Base-by-base conservation (phyloP, 2,329 filamentous ascomycete genomes). In the Calonectria montana region DNA sequence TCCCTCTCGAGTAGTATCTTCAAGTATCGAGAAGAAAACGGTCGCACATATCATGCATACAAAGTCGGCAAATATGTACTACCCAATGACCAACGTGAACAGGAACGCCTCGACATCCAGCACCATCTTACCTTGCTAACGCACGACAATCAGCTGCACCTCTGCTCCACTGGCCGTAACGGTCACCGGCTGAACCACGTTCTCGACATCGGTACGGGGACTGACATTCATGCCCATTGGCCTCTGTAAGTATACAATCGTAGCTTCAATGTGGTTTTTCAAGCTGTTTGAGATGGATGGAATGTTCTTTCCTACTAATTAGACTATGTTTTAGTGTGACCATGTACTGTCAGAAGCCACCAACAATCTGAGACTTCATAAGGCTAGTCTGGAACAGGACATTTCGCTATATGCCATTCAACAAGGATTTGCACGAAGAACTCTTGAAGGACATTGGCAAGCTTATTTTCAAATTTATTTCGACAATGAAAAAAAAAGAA, bases 121-220 rank as follows among this genome's bases (percentile, higher is more conserved):
- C 74, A 76, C 21, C 35, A 65, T 0, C 73, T 80, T 4, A 80
- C 76, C 29, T 68, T 71, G 3, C 48, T 81, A 15, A 80, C 79
- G 0, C 76, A 81, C 13, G 74, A 78, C 3, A 73, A 77, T 3
- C 75, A 73, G 55, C 67, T 81, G 15, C 64, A 72, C 41, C 53
- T 76, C 7, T 70, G 73, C 2, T 79, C 79, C 1, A 62, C 73
- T 1, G 63, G 43, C 25, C 18, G n/a, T 15, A n/a, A 57, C 6
- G 61, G 29, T 0, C 57, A 47, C 0, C 41, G 50, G 3, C 62
- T 73, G 0, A 65, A 66, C 23, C 71, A 76, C 2, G 77, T 78
- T 1, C 77, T 80, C 4, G 79, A 80, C 2, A 55, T 75, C 2
- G 79, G 79, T 2, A 80, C 79, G 0, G 79, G 79, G 0, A 80